phyloP scores from a whole-genome alignment of 805 yeast species.

The Nakazawaea ishiwadae region DNA sequence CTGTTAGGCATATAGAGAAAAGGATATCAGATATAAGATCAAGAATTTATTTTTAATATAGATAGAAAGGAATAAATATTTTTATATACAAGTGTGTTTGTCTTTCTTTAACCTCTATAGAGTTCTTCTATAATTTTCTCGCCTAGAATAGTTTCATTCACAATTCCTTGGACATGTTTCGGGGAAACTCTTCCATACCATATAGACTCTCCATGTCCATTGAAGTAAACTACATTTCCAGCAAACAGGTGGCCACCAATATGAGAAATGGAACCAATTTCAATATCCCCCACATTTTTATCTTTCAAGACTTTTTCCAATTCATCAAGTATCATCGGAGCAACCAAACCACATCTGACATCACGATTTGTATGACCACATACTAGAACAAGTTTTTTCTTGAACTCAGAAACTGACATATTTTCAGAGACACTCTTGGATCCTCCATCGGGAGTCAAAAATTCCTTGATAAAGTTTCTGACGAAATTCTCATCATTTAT shows the following conservation, averaged over 20 bases:
- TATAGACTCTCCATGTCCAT: slow-evolving; percentile 36
- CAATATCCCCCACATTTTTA: slow-evolving; percentile 26
- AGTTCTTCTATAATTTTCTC: slow-evolving; percentile 51
- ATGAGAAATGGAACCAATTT: slow-evolving; percentile 63
- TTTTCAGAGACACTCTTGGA: slow-evolving; percentile 8
- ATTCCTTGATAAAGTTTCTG: slow-evolving; percentile 34
- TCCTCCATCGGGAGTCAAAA: slow-evolving; percentile 30
- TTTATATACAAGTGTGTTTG: too few species aligned
- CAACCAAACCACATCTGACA: slow-evolving; percentile 61
- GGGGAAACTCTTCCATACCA: slow-evolving; percentile 83
- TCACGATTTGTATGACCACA: slow-evolving; percentile 70
- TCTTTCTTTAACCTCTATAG: slow-evolving; percentile 41
- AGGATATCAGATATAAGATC: slow-evolving; percentile 49
- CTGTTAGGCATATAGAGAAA: slow-evolving; percentile 44
- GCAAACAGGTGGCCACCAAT: slow-evolving; percentile 88
- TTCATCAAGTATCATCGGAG: slow-evolving; percentile 51
- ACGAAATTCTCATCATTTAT: slow-evolving; percentile 21
- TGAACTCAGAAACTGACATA: slow-evolving; percentile 15
- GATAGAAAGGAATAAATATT: too few species aligned
- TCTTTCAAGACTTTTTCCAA: slow-evolving; percentile 39
- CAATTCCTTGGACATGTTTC: slow-evolving; percentile 59
- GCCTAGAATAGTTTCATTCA: slow-evolving; percentile 45
- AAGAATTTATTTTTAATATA: slow-evolving; percentile 22
- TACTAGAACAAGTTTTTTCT: slow-evolving; percentile 38
- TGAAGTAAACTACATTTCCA: slow-evolving; percentile 66